Evolutionary conservation across 2,329 filamentous ascomycete genomes (phyloP).

Genomic region (Diaporthe batatas): DNA sequence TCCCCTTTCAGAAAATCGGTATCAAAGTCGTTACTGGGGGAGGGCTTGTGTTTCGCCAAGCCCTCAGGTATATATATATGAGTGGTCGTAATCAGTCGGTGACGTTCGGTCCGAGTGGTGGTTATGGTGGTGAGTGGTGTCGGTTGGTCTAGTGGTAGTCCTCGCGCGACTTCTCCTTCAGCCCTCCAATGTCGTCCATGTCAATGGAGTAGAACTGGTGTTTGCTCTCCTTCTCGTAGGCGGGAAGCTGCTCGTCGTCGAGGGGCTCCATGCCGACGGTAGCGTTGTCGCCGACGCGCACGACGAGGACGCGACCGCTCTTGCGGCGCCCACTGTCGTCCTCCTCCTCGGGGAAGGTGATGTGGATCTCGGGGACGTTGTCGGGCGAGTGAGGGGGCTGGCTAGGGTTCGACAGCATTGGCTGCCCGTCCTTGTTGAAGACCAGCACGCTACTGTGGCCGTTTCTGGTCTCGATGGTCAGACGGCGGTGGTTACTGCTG

Average conservation of each 20-base stretch:
- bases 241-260: slow-evolving; percentile 83
- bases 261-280: slow-evolving; percentile 90
- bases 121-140: slow-evolving; percentile 47
- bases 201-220: slow-evolving; percentile 93
- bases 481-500: slow-evolving; percentile 65
- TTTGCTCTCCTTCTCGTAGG: slow-evolving; percentile 86
- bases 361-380: slow-evolving; percentile 93
- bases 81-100: slow-evolving; percentile 38
- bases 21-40: slow-evolving; percentile 41
- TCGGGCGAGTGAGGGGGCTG: slow-evolving; percentile 84
- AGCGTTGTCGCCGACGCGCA: slow-evolving; percentile 88
- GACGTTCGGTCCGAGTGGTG: slow-evolving; percentile 27
- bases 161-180: slow-evolving; percentile 85
- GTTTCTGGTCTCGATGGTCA: slow-evolving; percentile 70
- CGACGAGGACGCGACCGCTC: slow-evolving; percentile 90
- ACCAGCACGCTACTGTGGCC: slow-evolving; percentile 79
- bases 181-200: slow-evolving; percentile 91
- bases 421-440: slow-evolving; percentile 81
- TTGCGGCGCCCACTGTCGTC: slow-evolving; percentile 85
- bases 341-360: slow-evolving; percentile 97
- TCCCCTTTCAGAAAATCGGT: slow-evolving; percentile 40
- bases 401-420: slow-evolving; percentile 80
- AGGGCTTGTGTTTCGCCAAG: slow-evolving; percentile 32
- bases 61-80: slow-evolving; percentile 35
- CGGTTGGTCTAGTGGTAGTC: slow-evolving; percentile 49